Evolutionary conservation across 129 eudicot genomes (phyloP).

Genomic region (Escallonia herrerae): DNA sequence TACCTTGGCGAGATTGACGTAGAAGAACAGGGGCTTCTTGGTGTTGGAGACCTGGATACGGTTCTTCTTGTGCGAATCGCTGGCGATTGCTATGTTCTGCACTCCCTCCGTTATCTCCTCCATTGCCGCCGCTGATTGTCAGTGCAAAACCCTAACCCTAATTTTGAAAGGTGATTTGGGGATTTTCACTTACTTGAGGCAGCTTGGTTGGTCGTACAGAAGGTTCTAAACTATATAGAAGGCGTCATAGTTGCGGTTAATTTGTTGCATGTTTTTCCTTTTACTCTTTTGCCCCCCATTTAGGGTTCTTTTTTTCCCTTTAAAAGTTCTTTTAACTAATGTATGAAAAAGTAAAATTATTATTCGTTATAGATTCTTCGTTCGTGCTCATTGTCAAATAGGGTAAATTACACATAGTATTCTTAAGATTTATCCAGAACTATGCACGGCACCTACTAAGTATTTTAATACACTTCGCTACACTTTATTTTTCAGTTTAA

Average conservation of each 20-base stretch:
- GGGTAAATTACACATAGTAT: too few species aligned
- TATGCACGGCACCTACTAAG: too few species aligned
- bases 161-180: background rate
- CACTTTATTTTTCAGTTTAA: too few species aligned
- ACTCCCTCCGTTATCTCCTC: constrained; percentile 54
- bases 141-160: constrained; percentile 38
- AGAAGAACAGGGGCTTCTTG: constrained; percentile 78
- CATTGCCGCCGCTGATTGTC: constrained; percentile 21
- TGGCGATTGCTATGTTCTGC: constrained; percentile 31
- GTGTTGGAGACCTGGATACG: constrained; percentile 89
- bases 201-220: too few species aligned
- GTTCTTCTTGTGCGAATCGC: constrained; percentile 52
- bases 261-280: background rate
- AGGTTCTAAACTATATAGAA: background rate
- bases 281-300: constrained; percentile 1
- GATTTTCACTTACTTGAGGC: too few species aligned
- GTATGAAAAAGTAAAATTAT: too few species aligned
- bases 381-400: too few species aligned
- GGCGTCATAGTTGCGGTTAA: constrained; percentile 4
- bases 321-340: too few species aligned
- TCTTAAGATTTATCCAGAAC: too few species aligned
- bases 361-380: too few species aligned
- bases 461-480: too few species aligned
- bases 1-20: constrained; percentile 88
- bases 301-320: background rate